Conservation (phyloP, 2,329 filamentous ascomycete species). For the Grosmannia huntii region DNA sequence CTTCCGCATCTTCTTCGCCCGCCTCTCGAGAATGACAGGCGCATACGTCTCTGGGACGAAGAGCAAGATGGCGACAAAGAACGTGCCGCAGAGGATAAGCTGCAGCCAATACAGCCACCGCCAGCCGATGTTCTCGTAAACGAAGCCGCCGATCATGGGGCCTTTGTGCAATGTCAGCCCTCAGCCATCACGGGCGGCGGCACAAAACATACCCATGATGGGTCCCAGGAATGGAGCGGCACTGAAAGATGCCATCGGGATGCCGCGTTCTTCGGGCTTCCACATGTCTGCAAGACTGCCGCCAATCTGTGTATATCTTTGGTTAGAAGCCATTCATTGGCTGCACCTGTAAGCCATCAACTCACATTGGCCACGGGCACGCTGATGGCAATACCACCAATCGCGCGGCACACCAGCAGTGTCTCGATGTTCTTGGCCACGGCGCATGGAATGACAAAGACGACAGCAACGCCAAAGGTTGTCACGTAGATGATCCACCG, state of each 20-base stretch:
- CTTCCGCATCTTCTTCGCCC: slow-evolving; percentile 35
- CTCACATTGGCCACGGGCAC: slow-evolving; percentile 51
- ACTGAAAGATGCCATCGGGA: slow-evolving; percentile 38
- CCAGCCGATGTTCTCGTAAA: slow-evolving; percentile 12
- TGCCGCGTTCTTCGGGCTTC: slow-evolving; percentile 38
- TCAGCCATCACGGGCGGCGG: not conserved
- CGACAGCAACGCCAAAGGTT: slow-evolving; percentile 18
- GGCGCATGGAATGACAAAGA: slow-evolving; percentile 28
- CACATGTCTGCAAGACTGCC: slow-evolving; percentile 55
- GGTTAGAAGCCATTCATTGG: not conserved
- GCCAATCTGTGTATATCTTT: slow-evolving; percentile 22
- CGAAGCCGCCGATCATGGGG: slow-evolving; percentile 1
- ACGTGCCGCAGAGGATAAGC: slow-evolving; percentile 5
- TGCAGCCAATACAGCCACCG: slow-evolving; percentile 4
- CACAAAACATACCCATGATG: slow-evolving; percentile 22
- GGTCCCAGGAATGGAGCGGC: slow-evolving; percentile 31
- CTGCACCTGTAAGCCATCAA: not conserved
- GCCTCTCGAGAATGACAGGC: slow-evolving; percentile 34
- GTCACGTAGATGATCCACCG: slow-evolving; percentile 28
- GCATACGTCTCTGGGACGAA: slow-evolving; percentile 22
- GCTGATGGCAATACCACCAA: slow-evolving; percentile 48
- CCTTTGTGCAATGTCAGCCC: not conserved
- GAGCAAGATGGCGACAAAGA: slow-evolving; percentile 13
- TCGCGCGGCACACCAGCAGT: slow-evolving; percentile 44
- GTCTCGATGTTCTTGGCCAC: slow-evolving; percentile 32